Evolutionary conservation across 1,284 basidiomycete genomes (phyloP), one percentile per base, ranked within the genome.

Genomic region (Apiotrichum gracile): DNA sequence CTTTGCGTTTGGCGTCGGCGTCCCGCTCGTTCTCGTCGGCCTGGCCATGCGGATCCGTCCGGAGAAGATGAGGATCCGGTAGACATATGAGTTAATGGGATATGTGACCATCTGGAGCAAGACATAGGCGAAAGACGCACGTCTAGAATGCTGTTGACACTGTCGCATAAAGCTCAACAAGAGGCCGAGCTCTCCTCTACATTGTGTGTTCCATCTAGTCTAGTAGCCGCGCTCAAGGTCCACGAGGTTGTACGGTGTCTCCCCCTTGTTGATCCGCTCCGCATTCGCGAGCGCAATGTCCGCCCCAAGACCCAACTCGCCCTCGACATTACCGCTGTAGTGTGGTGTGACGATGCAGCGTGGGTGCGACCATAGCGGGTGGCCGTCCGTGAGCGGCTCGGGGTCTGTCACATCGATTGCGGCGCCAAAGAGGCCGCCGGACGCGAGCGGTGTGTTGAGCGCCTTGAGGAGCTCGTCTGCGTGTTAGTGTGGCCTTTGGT

Each of bases 351-450:
- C 55, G 47, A 73, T 63, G 25, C 58, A 56, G 26, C 63, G 61
- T 1, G 67, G 67, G 50, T 72, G 69, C 8, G 68, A 58, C 49
- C 51, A 70, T 17, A 73, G 61, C 3, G 67, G 59, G 49, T 72
- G 68, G 8, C 54, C 50, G 25, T 46, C 35, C 0, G 70, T 58
- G 7, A 73, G 61, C 2, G 72, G 72, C 53, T 72, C 73, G 31
- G 71, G 72, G 52, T 72, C 67, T 3, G 70, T 71, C 27, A 73
- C 72, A 59, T 73, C 72, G 14, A 73, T 49, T 4, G 68, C 68
- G 13, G 63, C 67, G 37, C 68, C 68, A 46, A 59, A 64, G 27
- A 70, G 59, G 17, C 60, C 55, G 49, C 64, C 53, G 22, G 38
- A 37, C 5, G 13, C 29, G 7, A 33, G 4, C 2, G 53, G 52